Evolutionary conservation across 2,329 filamentous ascomycete species (phyloP).

Genomic region (Diaporthe humulicola): DNA sequence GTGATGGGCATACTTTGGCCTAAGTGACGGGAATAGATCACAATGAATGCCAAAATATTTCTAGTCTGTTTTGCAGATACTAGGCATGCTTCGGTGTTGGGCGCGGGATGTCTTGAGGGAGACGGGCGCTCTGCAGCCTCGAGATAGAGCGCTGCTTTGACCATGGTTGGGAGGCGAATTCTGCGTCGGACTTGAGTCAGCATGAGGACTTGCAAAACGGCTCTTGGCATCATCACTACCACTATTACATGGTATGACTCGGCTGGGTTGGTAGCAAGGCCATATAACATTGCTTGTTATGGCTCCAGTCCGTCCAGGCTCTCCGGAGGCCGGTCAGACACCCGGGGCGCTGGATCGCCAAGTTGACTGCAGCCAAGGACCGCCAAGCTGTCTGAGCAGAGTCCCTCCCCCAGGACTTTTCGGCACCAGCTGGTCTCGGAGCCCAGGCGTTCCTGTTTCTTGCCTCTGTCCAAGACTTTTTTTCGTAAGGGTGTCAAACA

Average conservation of each 20-base stretch:
- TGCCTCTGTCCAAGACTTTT: constrained; percentile 26
- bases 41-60: not conserved
- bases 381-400: constrained; percentile 37
- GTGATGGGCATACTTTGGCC: constrained; percentile 6
- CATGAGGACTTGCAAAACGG: constrained; percentile 4
- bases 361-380: constrained; percentile 29
- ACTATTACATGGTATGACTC: constrained; percentile 15
- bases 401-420: constrained; percentile 25
- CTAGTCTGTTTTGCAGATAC: not conserved
- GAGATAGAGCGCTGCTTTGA: not conserved
- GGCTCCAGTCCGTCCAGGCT: not conserved
- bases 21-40: not conserved
- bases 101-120: not conserved
- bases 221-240: constrained; percentile 16
- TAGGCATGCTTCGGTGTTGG: not conserved
- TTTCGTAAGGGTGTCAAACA: constrained; percentile 29
- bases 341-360: constrained; percentile 24
- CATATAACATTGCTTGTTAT: not conserved
- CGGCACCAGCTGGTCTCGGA: constrained; percentile 31
- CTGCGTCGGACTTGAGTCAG: constrained; percentile 3
- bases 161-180: not conserved
- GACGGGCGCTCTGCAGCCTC: not conserved
- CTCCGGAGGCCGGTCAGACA: constrained; percentile 18
- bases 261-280: not conserved
- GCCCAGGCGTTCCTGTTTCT: constrained; percentile 31